phyloP scores from a whole-genome alignment of 139 green algal genomes.

The Coccomyxa sp. region DNA sequence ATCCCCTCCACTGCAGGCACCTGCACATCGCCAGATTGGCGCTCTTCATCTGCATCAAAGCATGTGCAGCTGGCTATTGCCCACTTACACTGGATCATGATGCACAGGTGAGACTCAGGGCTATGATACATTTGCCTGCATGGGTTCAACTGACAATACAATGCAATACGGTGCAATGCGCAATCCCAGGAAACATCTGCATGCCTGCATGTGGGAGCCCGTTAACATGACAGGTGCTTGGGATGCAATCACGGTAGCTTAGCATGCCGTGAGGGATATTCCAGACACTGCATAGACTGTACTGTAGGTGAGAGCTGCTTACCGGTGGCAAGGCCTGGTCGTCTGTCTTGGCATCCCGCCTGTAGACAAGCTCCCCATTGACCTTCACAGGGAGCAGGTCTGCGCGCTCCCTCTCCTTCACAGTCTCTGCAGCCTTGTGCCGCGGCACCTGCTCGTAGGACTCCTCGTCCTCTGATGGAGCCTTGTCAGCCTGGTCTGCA shows the following conservation, averaged over 20 bases:
- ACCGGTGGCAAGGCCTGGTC: neutral
- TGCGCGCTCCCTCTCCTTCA: neutral
- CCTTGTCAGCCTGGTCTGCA: neutral
- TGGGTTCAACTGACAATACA: too few species aligned
- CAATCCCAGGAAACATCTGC: slow-evolving; percentile 8
- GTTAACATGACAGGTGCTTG: slow-evolving; percentile 25
- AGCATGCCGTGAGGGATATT: neutral
- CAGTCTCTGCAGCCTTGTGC: neutral
- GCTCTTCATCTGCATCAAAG: too few species aligned
- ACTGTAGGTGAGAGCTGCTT: slow-evolving; percentile 5
- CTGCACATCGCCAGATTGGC: neutral
- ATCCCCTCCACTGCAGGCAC: neutral
- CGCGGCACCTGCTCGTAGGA: slow-evolving; percentile 2
- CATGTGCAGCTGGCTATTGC: too few species aligned
- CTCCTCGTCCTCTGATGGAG: too few species aligned
- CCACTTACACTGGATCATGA: too few species aligned
- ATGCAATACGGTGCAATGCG: neutral
- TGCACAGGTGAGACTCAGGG: too few species aligned
- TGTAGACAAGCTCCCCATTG: slow-evolving; percentile 41
- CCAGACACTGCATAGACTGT: neutral
- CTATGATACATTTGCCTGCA: too few species aligned
- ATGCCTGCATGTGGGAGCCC: neutral
- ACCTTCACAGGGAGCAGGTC: slow-evolving; percentile 50
- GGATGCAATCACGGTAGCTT: neutral
- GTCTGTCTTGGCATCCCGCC: slow-evolving; percentile 6